Evolutionary conservation across 768 basidiomycete genomes (phyloP).

Genomic region (Amyloporia xantha): DNA sequence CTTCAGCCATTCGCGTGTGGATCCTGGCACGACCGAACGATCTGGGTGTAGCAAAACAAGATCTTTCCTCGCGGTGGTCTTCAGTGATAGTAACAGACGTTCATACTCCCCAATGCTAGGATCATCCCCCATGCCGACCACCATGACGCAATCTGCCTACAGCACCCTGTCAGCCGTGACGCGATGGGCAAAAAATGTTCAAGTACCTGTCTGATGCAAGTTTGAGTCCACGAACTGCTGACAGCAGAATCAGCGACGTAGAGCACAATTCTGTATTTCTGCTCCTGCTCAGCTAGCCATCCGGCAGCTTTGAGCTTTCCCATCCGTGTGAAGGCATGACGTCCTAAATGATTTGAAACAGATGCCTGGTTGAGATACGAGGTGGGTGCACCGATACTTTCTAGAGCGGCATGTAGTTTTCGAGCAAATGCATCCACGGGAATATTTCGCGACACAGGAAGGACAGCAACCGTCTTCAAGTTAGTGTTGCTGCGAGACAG

Average conservation of each 20-base stretch:
- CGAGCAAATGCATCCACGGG: conserved; percentile 87
- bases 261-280: conserved; percentile 86
- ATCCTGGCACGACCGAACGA: conserved; percentile 81
- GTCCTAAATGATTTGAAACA: conserved; percentile 84
- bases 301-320: conserved; percentile 92
- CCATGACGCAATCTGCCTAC: conserved; percentile 89
- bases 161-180: neutral
- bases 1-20: conserved; percentile 94
- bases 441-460: conserved; percentile 82
- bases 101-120: conserved; percentile 92
- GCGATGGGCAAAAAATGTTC: neutral
- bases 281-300: conserved; percentile 95
- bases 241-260: conserved; percentile 97
- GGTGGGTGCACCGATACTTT: conserved; percentile 90
- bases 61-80: conserved; percentile 98
- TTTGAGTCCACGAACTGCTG: conserved; percentile 95
- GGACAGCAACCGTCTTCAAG: conserved; percentile 88
- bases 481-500: conserved; percentile 77
- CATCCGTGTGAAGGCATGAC: conserved; percentile 93
- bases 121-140: conserved; percentile 92
- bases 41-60: conserved; percentile 91
- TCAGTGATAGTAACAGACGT: conserved; percentile 85
- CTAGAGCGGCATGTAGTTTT: conserved; percentile 81
- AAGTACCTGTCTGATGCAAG: conserved; percentile 85
- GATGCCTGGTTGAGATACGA: conserved; percentile 92